Conservation (phyloP, 257 asterid species). For the Fraxinus cuspidata region DNA sequence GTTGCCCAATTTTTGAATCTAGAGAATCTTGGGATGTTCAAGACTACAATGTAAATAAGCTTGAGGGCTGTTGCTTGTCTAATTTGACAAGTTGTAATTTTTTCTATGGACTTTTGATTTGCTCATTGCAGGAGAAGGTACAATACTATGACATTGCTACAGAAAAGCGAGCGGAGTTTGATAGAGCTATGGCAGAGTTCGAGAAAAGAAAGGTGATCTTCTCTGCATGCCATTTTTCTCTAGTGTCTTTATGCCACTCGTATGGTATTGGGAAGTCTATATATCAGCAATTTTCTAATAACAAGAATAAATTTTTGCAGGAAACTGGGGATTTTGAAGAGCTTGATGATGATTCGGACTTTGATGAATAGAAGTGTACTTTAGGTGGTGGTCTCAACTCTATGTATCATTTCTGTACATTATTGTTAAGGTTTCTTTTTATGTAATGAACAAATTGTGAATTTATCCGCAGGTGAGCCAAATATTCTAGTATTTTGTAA, state of each 20-base stretch:
- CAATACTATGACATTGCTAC: slow-evolving; percentile 90
- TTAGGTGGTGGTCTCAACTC: background rate
- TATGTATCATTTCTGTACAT: background rate
- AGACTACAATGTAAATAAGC: slow-evolving; percentile 11
- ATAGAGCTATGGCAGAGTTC: slow-evolving; percentile 67
- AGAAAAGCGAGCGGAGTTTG: slow-evolving; percentile 87
- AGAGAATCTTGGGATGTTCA: slow-evolving; percentile 6
- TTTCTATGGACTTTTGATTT: slow-evolving; percentile 5
- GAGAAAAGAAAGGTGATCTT: slow-evolving; percentile 57
- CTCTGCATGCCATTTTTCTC: background rate
- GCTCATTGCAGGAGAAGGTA: slow-evolving; percentile 69
- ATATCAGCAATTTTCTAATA: slow-evolving; percentile 6
- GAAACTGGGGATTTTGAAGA: slow-evolving; percentile 72
- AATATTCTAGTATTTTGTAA: background rate
- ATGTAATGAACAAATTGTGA: background rate
- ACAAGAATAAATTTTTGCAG: slow-evolving; percentile 41
- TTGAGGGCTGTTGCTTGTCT: background rate
- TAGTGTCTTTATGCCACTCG: background rate
- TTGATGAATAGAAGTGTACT: slow-evolving; percentile 37
- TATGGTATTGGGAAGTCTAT: background rate
- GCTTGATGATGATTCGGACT: slow-evolving; percentile 64
- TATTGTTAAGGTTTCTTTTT: background rate
- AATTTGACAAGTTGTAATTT: background rate
- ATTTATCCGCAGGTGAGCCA: background rate
- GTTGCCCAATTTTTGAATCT: slow-evolving; percentile 11